These are phyloP conservation scores for Exophiala viscosa DNA, from an alignment of 2,329 filamentous ascomycete genomes.

Conservation along the genomic window DNA sequence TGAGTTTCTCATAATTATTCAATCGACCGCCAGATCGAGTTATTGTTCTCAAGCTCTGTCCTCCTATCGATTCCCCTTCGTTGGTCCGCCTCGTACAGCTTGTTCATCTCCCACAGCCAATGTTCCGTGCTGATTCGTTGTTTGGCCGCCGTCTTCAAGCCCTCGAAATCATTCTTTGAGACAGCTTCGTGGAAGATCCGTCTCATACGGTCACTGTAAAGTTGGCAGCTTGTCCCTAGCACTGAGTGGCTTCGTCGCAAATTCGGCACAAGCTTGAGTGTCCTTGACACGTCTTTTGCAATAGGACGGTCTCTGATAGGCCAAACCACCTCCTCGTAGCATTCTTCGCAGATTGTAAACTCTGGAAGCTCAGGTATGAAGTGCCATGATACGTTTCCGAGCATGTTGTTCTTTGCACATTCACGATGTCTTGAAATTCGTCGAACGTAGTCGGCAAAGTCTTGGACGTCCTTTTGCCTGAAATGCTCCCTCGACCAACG, in stretches of 20 bases:
- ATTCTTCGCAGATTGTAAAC: constrained; percentile 82
- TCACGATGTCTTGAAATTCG: constrained; percentile 57
- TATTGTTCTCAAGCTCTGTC: constrained; percentile 47
- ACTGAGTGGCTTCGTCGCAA: constrained; percentile 35
- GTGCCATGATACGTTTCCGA: constrained; percentile 68
- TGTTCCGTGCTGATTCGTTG: constrained; percentile 56
- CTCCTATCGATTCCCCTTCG: constrained; percentile 53
- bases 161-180: constrained; percentile 61
- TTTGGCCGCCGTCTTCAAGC: constrained; percentile 61
- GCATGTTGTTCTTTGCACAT: constrained; percentile 62
- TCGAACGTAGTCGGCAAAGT: constrained; percentile 62
- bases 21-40: constrained; percentile 52
- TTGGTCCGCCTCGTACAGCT: constrained; percentile 55
- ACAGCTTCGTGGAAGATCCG: constrained; percentile 66
- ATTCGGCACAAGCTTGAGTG: constrained; percentile 56
- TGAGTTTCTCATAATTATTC: constrained; percentile 36
- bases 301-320: constrained; percentile 59
- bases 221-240: constrained; percentile 60
- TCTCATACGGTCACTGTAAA: constrained; percentile 79
- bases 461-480: constrained; percentile 51
- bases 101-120: constrained; percentile 56
- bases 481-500: constrained; percentile 36
- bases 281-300: constrained; percentile 62
- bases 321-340: constrained; percentile 74
- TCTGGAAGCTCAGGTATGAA: constrained; percentile 70